Evolutionary conservation across 1,284 basidiomycete genomes (phyloP).

Genomic region (Cerioporus squamosus): DNA sequence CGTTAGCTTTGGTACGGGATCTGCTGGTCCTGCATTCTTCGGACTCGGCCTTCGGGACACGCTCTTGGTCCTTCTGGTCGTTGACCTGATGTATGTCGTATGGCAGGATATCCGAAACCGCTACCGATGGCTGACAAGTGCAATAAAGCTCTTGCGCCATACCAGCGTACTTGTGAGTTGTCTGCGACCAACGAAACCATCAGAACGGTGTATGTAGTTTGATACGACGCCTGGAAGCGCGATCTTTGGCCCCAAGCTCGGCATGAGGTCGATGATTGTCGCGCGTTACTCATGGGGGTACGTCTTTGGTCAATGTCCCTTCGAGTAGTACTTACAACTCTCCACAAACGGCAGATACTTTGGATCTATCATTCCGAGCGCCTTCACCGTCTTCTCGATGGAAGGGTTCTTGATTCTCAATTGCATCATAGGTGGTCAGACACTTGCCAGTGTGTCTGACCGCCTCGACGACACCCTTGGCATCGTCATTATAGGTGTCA

Average conservation of each 20-base stretch:
- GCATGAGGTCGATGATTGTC: conserved; percentile 68
- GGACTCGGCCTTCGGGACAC: conserved; percentile 57
- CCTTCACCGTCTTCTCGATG: conserved; percentile 66
- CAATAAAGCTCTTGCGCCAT: conserved; percentile 32
- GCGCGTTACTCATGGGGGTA: conserved; percentile 61
- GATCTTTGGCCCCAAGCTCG: conserved; percentile 65
- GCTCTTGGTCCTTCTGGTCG: conserved; percentile 52
- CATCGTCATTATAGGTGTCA: conserved; percentile 77
- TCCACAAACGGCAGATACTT: conserved; percentile 52
- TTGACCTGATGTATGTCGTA: conserved; percentile 54
- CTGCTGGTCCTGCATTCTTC: conserved; percentile 64
- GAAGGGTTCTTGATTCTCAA: conserved; percentile 77
- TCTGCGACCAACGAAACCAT: neutral
- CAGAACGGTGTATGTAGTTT: too few species aligned
- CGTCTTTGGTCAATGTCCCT: neutral
- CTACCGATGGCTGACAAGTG: neutral
- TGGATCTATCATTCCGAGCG: conserved; percentile 63
- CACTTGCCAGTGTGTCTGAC: conserved; percentile 63
- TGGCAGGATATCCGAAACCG: conserved; percentile 1
- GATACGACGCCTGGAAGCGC: conserved; percentile 40
- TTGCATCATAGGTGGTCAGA: conserved; percentile 78
- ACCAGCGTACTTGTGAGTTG: conserved; percentile 60
- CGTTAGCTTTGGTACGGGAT: conserved; percentile 62
- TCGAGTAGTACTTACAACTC: too few species aligned
- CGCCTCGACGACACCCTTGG: conserved; percentile 62